Evolutionary conservation across 371 early-diverging fungal genomes (phyloP), one percentile per base, ranked within the genome.

Genomic region (Mortierella sp.): DNA sequence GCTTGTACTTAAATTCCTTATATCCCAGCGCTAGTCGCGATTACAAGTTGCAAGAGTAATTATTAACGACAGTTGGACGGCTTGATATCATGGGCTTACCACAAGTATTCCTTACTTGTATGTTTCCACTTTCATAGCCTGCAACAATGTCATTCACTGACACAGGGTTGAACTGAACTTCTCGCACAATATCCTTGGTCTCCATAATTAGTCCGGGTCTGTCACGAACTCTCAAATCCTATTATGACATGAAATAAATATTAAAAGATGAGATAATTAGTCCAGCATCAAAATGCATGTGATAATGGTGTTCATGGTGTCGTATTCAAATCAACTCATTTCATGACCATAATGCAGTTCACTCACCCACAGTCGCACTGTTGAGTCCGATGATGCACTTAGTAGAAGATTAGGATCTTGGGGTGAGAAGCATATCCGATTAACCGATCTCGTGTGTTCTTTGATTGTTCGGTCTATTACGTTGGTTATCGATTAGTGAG

Each of bases 81-180:
- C 19, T 34, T 7, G 3, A 26, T 37, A 15, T 3, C 5, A 37
- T 3, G 6, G 53, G 7, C 23, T 15, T 9, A 4, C 7, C 23
- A 28, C 28, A 45, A 12, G 0, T 19, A 37, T 8, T 0, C 12
- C 55, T 61, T 84, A 88, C 91, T 86, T 95, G 94, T 32, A 95
- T 86, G n/a, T 88, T 91, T 17, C 97, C 97, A 57, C 92, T 94
- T 61, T 96, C 97, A 77, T 95, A 95, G 0, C 92, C 96, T 22
- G 97, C 95, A 6, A 89, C 93, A 75, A 96, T 94, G 64, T 94
- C 92, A 63, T 83, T 79, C 31, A 81, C 64, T 29, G 81, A 80
- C 0, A 86, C 65, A 1, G 95, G 94, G 70, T 89, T 91, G 72
- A 95, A 96, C 64, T 94, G 94, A 1, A 94, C 93, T 77, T 96